phyloP scores from a whole-genome alignment of 805 yeast species.

The Candida pseudofarinosa region DNA sequence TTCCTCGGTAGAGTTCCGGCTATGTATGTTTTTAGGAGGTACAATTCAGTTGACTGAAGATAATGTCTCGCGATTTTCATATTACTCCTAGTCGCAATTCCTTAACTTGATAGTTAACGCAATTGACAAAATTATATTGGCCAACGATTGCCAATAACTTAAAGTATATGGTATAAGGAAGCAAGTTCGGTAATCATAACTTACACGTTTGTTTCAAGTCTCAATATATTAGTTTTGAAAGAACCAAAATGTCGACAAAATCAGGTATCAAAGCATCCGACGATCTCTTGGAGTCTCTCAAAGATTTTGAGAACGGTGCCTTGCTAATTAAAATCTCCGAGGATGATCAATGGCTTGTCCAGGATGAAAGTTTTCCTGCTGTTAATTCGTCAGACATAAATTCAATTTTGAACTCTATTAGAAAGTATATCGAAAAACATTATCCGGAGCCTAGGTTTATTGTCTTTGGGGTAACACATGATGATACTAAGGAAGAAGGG shows the following conservation, averaged over 20 bases:
- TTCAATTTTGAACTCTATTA: slow-evolving; percentile 16
- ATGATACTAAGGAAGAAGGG: slow-evolving; percentile 22
- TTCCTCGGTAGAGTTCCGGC: too few species aligned
- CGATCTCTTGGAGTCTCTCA: slow-evolving; percentile 27
- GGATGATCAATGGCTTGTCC: slow-evolving; percentile 31
- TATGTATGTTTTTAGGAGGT: too few species aligned
- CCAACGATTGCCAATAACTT: too few species aligned
- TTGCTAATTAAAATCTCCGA: slow-evolving; percentile 29
- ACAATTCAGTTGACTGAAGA: too few species aligned
- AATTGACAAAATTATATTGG: too few species aligned
- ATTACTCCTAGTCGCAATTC: too few species aligned
- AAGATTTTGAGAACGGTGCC: slow-evolving; percentile 15
- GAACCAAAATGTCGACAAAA: slow-evolving; percentile 34
- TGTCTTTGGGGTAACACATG: slow-evolving; percentile 15
- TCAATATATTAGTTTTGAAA: not conserved
- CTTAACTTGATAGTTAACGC: too few species aligned
- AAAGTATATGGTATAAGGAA: too few species aligned
- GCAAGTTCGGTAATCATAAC: too few species aligned
- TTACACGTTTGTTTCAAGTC: too few species aligned
- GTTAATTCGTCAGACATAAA: slow-evolving; percentile 10
- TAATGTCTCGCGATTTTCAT: too few species aligned
- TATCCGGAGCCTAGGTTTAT: slow-evolving; percentile 37
- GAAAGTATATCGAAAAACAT: slow-evolving; percentile 16
- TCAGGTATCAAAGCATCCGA: slow-evolving; percentile 38
- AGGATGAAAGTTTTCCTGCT: slow-evolving; percentile 19